Conservation (phyloP, 371 early-diverging fungal species). For the Lichtheimia hyalospora region DNA sequence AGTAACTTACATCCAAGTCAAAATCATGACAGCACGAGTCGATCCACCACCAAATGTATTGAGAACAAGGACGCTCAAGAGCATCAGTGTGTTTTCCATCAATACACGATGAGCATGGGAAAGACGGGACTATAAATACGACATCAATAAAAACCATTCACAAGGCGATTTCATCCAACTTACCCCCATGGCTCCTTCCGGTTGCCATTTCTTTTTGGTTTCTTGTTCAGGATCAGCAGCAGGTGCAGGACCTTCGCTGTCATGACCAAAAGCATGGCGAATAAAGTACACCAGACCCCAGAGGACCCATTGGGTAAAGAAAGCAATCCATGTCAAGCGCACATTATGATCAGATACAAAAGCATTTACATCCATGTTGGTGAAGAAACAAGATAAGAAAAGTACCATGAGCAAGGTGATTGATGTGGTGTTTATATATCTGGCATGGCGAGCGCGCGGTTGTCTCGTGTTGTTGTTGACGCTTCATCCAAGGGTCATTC, state of each 20-base stretch:
- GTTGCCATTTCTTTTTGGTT: slow-evolving; percentile 8
- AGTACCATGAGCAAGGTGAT: no score
- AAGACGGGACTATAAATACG: background rate
- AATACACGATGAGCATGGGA: slow-evolving; percentile 31
- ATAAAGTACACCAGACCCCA: slow-evolving; percentile 35
- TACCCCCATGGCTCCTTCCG: slow-evolving; percentile 9
- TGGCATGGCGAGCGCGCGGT: no score
- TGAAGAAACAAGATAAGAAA: no score
- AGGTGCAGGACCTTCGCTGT: slow-evolving; percentile 8
- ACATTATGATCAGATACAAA: slow-evolving; percentile 31
- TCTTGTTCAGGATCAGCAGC: slow-evolving; percentile 24
- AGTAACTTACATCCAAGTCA: slow-evolving; percentile 34
- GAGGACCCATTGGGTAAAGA: slow-evolving; percentile 33
- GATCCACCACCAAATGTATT: slow-evolving; percentile 48
- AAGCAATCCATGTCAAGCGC: slow-evolving; percentile 35
- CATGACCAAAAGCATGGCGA: slow-evolving; percentile 21
- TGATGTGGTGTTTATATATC: no score
- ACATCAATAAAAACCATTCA: background rate
- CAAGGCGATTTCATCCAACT: slow-evolving; percentile 7
- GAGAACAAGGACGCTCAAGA: slow-evolving; percentile 34
- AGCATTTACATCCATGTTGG: background rate
- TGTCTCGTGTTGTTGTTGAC: no score
- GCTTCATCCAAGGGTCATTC: no score
- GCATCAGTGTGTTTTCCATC: slow-evolving; percentile 37
- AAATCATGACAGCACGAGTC: slow-evolving; percentile 42